These are phyloP conservation scores for Tricholoma sp. DNA, from an alignment of 768 basidiomycete species.

Conservation along the genomic window DNA sequence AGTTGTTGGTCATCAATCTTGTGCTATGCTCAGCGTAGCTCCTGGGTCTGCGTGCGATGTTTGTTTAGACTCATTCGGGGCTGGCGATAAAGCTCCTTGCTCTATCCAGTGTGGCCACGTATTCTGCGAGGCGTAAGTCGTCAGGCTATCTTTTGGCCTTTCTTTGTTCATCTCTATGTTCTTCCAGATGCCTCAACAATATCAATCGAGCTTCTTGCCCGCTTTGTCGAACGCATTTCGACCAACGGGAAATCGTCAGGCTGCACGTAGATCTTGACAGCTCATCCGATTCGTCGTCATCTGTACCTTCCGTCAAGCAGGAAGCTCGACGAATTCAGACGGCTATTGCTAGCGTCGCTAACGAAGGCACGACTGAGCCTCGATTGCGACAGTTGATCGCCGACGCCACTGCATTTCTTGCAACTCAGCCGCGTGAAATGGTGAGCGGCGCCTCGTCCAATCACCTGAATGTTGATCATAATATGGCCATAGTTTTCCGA, in stretches of 20 bases:
- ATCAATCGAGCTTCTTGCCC: slow-evolving; percentile 38
- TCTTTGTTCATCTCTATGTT: slow-evolving; percentile 6
- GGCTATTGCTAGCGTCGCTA: slow-evolving; percentile 48
- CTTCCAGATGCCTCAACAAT: neutral
- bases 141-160: neutral
- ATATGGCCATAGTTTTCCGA: slow-evolving; percentile 38
- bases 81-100: slow-evolving; percentile 51
- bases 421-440: slow-evolving; percentile 38
- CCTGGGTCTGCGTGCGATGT: slow-evolving; percentile 69
- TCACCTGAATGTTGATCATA: slow-evolving; percentile 2
- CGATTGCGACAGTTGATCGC: slow-evolving; percentile 46
- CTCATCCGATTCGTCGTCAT: slow-evolving; percentile 9
- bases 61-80: slow-evolving; percentile 61
- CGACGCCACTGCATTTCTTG: slow-evolving; percentile 45
- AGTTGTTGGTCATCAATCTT: slow-evolving; percentile 18
- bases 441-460: slow-evolving; percentile 25
- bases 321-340: slow-evolving; percentile 50
- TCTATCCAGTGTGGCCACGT: slow-evolving; percentile 69
- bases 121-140: slow-evolving; percentile 48
- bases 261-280: slow-evolving; percentile 57
- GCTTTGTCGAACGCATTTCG: slow-evolving; percentile 55
- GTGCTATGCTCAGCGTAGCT: slow-evolving; percentile 59
- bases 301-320: slow-evolving; percentile 29
- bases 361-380: slow-evolving; percentile 49
- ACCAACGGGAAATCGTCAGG: slow-evolving; percentile 38